Base-by-base conservation (phyloP, 2,329 filamentous ascomycete species). In the Dactylellina sp. region DNA sequence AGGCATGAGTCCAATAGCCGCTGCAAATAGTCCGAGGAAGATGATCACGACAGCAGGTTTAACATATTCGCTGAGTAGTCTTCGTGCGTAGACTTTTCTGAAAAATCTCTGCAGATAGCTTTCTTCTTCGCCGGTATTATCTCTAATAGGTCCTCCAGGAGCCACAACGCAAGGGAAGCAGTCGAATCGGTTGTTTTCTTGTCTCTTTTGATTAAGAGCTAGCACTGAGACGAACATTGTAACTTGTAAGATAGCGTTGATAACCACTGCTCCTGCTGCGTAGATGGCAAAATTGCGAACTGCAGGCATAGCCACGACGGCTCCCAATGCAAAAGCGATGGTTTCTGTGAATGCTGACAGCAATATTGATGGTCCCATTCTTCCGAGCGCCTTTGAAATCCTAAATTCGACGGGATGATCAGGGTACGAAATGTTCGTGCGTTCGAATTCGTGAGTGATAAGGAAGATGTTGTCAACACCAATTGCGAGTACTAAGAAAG, bases 391-490 rank as follows among this genome's bases (percentile, higher is more conserved):
- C 79, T 91, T 89, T 4, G 92, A 90, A 63, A 98, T 89, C 24
- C 95, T 88, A 79, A 93, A 89, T 77, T 96, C 91, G 1, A 99
- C 89, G 80, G 90, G 86, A 75, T 93, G 90, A 79, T 98, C 93
- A 0, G 93, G 92, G 79, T 97, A 91, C 80, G 90, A 96, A 77
- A 93, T 83, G 79, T 99, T 99, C 80, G 97, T 91, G 28, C 95
- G 87, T 80, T 99, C 95, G 71, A 99, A 96, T 81, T 99, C 95
- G 81, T 99, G 95, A 0, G 99, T 95, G 71, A 99, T 97, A 64
- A 99, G 84, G 83, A 99, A 99, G 78, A 99, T 98, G 80, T 99
- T 99, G 85, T 99, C 95, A 1, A 99, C 96, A 49, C 95, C 95
- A 25, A 99, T 93, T 11, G 95, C 95, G 18, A 99, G 84, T 7